A percentile compares a stretch with the other conserved stretches of the same genome.
phyloP scores from a whole-genome alignment of 192 early-diverging fungal species.

The Martensiomyces pterosporus region DNA sequence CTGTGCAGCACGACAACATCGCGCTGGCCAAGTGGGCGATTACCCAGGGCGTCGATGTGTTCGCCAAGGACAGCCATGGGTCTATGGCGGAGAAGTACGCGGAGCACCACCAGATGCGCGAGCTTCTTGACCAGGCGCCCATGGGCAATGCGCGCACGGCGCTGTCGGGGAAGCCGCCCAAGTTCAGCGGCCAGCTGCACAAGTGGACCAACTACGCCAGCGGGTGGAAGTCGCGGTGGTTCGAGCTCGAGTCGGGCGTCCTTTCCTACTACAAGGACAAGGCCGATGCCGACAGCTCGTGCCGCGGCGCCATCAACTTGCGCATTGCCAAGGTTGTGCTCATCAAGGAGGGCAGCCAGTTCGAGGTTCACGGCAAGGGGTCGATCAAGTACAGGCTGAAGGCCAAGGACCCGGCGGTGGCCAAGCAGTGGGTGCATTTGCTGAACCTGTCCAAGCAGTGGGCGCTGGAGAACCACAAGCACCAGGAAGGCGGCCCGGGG shows the following conservation, averaged over 20 bases:
- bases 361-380: slow-evolving; percentile 76
- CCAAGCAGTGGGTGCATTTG: slow-evolving; percentile 79
- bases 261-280: slow-evolving; percentile 81
- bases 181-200: slow-evolving; percentile 51
- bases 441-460: slow-evolving; percentile 75
- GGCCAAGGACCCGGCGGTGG: slow-evolving; percentile 61
- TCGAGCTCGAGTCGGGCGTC: slow-evolving; percentile 74
- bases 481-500: background rate
- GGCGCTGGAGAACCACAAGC: slow-evolving; percentile 47
- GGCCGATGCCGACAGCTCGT: slow-evolving; percentile 69
- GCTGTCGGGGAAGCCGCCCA: slow-evolving; percentile 57
- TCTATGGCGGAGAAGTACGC: slow-evolving; percentile 48
- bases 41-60: slow-evolving; percentile 70
- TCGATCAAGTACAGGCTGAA: slow-evolving; percentile 68
- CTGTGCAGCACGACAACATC: slow-evolving; percentile 57
- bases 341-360: slow-evolving; percentile 65
- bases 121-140: slow-evolving; percentile 53
- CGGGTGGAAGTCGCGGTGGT: slow-evolving; percentile 78
- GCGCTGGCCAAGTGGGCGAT: slow-evolving; percentile 68
- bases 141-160: slow-evolving; percentile 50
- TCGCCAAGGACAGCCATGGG: slow-evolving; percentile 63
- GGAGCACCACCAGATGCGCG: slow-evolving; percentile 51
- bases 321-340: slow-evolving; percentile 63
- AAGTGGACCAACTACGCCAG: slow-evolving; percentile 87
- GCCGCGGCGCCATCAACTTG: slow-evolving; percentile 76